Conservation (phyloP, 345 rosid species). For the Populus davidiana region DNA sequence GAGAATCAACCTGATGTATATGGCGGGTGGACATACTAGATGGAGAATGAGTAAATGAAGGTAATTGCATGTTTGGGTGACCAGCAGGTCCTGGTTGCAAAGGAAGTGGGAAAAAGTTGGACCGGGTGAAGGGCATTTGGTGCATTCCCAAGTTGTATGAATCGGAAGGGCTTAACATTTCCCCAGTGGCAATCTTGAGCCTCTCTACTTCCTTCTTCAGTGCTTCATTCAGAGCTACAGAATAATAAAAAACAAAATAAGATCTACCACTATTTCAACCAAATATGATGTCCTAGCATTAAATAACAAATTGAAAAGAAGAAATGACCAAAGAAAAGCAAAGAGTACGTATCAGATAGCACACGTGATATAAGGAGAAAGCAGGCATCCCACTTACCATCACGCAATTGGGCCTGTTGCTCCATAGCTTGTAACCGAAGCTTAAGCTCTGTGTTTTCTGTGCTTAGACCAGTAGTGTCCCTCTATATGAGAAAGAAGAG, state of each 20-base stretch:
- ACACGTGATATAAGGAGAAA: neutral
- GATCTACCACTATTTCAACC: neutral
- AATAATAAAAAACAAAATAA: neutral
- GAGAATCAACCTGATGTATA: constrained; percentile 17
- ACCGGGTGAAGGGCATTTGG: constrained; percentile 42
- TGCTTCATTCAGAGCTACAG: constrained; percentile 67
- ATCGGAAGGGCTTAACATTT: constrained; percentile 54
- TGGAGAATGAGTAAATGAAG: constrained; percentile 49
- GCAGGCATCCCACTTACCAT: constrained; percentile 43
- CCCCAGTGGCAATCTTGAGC: constrained; percentile 69
- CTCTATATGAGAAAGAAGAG: constrained; percentile 45
- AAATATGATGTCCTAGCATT: neutral
- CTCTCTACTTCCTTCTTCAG: constrained; percentile 87
- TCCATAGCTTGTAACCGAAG: constrained; percentile 88
- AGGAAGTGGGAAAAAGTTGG: constrained; percentile 44
- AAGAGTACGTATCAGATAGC: neutral
- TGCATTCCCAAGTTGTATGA: constrained; percentile 67
- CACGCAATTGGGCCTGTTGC: constrained; percentile 81
- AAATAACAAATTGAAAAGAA: neutral
- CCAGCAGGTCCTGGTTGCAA: constrained; percentile 39
- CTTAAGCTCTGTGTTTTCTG: constrained; percentile 91
- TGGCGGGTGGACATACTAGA: constrained; percentile 19
- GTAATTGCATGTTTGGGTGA: constrained; percentile 51
- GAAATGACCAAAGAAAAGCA: too few relatives aligned
- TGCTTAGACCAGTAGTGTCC: constrained; percentile 66